Evolutionary conservation across 1,284 basidiomycete genomes (phyloP), one percentile per base, ranked within the genome.

Genomic region (Blastosporella zonata): DNA sequence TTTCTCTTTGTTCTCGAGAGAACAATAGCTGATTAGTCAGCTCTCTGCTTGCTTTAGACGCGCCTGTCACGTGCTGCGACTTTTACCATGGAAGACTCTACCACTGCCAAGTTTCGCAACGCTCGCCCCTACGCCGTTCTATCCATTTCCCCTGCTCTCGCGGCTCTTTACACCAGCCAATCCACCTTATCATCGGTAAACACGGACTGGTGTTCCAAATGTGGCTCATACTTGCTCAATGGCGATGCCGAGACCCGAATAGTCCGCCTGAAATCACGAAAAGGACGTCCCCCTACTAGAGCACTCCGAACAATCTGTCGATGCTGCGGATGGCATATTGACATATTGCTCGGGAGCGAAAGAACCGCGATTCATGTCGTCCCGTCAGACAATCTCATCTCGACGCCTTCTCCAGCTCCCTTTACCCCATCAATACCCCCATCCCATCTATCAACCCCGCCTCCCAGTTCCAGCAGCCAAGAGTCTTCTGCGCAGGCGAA

Each of bases 81-180:
- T 18, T 43, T 45, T 42, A 23, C 27, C 28, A 62, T 67, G 60
- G 59, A 31, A 13, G 29, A 67, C 46, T 34, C 61, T 10, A 21
- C 46, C 13, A 55, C 71, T 17, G 75, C 66, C 47, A 73, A 67
- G 53, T 85, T 79, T 57, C 74, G 72, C 54, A 62, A 69, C 31
- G 65, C 72, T 20, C 57, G 85, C 13, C 70, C 82, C 10, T 68
- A 65, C 53, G 59, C 67, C 15, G 63, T 86, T 42, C 68, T 78
- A 23, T 53, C 73, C 6, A 56, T 77, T 34, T 79, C 82, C 6
- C 73, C 80, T 5, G 44, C 70, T 33, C 74, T 88, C 35, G 75
- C 86, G 13, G 81, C 84, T 35, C 68, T 84, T 23, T 82, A 87
- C 59, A 64, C 72, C 0, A 57, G 67, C n/a, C 57, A 57, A 10